Evolutionary conservation across 805 yeast species (phyloP), one percentile per base, ranked within the genome.

Genomic region (Hyphopichia homilentoma): DNA sequence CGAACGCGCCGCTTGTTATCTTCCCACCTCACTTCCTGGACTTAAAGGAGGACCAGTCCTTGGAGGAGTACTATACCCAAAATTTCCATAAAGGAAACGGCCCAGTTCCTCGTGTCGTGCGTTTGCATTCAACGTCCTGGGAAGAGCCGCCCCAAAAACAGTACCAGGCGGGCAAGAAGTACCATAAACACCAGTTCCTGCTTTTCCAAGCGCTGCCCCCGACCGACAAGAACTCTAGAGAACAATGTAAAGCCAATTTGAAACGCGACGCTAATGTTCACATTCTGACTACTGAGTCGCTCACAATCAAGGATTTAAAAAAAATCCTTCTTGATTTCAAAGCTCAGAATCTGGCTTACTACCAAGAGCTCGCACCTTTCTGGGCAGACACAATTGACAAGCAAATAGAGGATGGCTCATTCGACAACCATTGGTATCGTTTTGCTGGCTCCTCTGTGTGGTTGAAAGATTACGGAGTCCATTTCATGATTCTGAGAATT

Each of bases 391-490:
- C 9, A 3, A 27, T 27, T 17, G 34, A 36, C 3, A 31, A 35
- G 7, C 42, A 40, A 12, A 19, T 44, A 6, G 21, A 34, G 20
- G 21, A 30, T 8, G 22, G 33, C 5, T 29, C 32, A 2, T 23
- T 38, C 8, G 36, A 40, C 16, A 24, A 29, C 18, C 31, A 35
- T 24, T 41, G 41, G 44, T 43, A 21, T 25, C 27, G 38, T 21
- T 34, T 45, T 27, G 40, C 40, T 4, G 50, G 47, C 1, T 25
- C 44, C 1, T 37, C 44, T 2, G 47, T 45, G 3, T 43, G 39
- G 40, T 29, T 45, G 7, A 36, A 41, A 25, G 40, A 45, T 22
- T 41, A 40, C 30, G 43, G 41, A 3, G 42, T 41, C 6, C 47
- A 45, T 25, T 33, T 36, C 16, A 30, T 41, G 39, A 29, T 45